Percentiles rank a stretch among this genome's conserved stretches.
These are phyloP conservation scores for Sporothrix globosa DNA, from an alignment of 2,329 filamentous ascomycete genomes.

Conservation along the genomic window DNA sequence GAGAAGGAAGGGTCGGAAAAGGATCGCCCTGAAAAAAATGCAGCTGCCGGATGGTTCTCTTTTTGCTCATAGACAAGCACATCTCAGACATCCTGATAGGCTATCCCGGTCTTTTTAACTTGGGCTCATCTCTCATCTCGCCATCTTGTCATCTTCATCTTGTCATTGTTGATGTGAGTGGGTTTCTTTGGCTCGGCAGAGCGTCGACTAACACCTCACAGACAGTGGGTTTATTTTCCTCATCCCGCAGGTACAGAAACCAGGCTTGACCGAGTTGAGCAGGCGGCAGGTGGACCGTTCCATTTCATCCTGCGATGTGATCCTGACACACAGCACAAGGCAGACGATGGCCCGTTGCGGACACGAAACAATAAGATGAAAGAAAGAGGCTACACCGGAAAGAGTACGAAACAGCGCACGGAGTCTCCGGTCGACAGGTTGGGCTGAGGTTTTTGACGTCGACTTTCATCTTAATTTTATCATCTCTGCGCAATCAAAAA, in stretches of 20 bases:
- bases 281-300: neutral
- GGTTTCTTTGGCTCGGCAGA: neutral
- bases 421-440: neutral
- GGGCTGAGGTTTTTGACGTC: neutral
- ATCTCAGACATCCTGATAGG: neutral
- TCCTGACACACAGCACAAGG: constrained; percentile 15
- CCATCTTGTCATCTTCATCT: constrained; percentile 1
- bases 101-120: neutral
- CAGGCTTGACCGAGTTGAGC: constrained; percentile 17
- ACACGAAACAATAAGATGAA: neutral
- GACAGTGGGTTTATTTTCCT: neutral
- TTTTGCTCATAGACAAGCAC: too few relatives aligned
- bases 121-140: constrained; percentile 10
- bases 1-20: constrained; percentile 12
- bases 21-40: neutral
- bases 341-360: constrained; percentile 4
- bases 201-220: neutral
- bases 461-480: neutral
- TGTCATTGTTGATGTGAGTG: constrained; percentile 2
- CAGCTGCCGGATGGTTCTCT: too few relatives aligned
- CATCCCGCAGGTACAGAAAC: neutral
- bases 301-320: neutral
- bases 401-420: neutral
- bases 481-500: constrained; percentile 15
- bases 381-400: too few relatives aligned